A percentile compares a stretch with the other conserved stretches of the same genome.
Conservation (phyloP, 495 filamentous ascomycete genomes). For the Astrocystis sublimbata region DNA sequence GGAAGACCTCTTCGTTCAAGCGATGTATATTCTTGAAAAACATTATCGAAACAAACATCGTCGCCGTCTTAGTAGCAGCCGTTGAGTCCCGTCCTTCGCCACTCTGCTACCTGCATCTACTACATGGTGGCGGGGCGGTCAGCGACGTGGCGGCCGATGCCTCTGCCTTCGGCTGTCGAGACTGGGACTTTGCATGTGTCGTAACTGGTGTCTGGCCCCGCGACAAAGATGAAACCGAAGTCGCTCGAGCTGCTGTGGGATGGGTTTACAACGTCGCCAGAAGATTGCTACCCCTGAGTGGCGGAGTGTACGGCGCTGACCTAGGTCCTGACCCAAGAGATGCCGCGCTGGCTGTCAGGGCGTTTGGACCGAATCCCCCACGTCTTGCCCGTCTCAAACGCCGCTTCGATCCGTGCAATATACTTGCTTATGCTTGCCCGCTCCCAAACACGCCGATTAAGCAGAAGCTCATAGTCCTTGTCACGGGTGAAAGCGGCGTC, state of each 20-base stretch:
- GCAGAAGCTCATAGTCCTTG: constrained; percentile 59
- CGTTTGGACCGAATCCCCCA: constrained; percentile 57
- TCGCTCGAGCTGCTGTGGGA: constrained; percentile 40
- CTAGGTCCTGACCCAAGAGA: constrained; percentile 66
- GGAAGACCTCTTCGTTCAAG: constrained; percentile 66
- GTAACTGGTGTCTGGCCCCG: constrained; percentile 64
- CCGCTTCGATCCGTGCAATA: constrained; percentile 51
- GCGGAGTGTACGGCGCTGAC: constrained; percentile 61
- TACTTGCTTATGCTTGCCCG: constrained; percentile 59
- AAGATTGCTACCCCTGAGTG: constrained; percentile 52
- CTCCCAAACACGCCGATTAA: constrained; percentile 41
- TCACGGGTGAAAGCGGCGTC: constrained; percentile 59
- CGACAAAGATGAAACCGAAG: constrained; percentile 54
- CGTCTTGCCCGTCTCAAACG: constrained; percentile 58
- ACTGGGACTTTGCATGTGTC: constrained; percentile 66
- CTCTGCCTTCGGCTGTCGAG: constrained; percentile 64
- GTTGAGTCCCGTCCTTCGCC: constrained; percentile 54
- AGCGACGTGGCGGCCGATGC: constrained; percentile 47
- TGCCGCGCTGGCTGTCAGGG: constrained; percentile 49
- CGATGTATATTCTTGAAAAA: constrained; percentile 61
- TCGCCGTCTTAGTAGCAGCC: constrained; percentile 44
- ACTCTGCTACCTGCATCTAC: constrained; percentile 63
- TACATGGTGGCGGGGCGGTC: constrained; percentile 61
- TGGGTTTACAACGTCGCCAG: constrained; percentile 60
- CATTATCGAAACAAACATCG: constrained; percentile 46